Conservation (phyloP, 352 stramenopile species). For the Albugo laibachii region DNA sequence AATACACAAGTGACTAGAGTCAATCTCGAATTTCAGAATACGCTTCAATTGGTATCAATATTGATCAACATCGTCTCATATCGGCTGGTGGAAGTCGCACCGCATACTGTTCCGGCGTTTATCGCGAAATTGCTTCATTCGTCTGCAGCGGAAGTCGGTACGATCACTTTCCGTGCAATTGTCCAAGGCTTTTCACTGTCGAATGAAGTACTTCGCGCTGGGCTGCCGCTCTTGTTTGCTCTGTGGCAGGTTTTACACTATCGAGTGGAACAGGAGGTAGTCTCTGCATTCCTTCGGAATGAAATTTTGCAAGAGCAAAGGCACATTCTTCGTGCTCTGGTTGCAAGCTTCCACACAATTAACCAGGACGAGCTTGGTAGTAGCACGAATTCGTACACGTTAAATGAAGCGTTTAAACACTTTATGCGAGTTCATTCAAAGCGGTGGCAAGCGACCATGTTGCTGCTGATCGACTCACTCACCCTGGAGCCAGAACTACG, state of each 20-base stretch:
- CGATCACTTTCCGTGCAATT: constrained; percentile 17
- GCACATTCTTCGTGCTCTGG: constrained; percentile 31
- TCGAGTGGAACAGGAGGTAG: constrained; percentile 68
- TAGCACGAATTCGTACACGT: constrained; percentile 10
- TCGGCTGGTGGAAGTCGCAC: constrained; percentile 43
- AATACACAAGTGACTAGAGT: constrained; percentile 16
- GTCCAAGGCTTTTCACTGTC: constrained; percentile 23
- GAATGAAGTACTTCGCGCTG: constrained; percentile 45
- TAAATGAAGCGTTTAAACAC: constrained; percentile 14
- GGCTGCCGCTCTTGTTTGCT: constrained; percentile 50
- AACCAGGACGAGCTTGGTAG: constrained; percentile 7
- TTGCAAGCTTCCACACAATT: constrained; percentile 20
- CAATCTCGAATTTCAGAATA: constrained; percentile 67
- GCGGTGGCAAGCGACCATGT: constrained; percentile 63
- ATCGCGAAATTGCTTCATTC: constrained; percentile 19
- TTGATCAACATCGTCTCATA: constrained; percentile 70
- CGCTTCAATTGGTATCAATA: constrained; percentile 61
- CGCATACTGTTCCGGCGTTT: constrained; percentile 26
- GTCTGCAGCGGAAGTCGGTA: constrained; percentile 1
- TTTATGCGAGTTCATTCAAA: constrained; percentile 55
- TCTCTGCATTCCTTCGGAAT: constrained; percentile 28
- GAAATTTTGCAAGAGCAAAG: constrained; percentile 39
- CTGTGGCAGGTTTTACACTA: constrained; percentile 72
- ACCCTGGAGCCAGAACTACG: constrained; percentile 32
- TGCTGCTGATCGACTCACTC: constrained; percentile 58